Conservation (phyloP, 176 grass and related monocot species). For the Rhynchospora pubera region DNA sequence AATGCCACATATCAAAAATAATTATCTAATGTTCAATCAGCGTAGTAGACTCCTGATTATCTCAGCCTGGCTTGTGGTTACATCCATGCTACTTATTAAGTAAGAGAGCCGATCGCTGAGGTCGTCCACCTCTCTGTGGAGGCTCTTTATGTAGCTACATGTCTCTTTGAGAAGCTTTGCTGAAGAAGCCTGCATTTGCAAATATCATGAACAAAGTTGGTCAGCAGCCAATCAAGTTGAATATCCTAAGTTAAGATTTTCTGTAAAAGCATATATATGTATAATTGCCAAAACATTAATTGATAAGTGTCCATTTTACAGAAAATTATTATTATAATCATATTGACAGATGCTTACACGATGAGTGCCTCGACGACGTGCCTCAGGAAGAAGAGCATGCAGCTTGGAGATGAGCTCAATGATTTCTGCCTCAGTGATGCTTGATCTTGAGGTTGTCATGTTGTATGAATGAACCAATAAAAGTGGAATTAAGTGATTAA, state of each 20-base stretch:
- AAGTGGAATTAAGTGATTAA: not conserved
- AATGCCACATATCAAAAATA: not conserved
- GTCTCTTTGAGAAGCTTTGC: conserved; percentile 56
- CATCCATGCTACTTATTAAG: conserved; percentile 36
- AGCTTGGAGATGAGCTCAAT: conserved; percentile 55
- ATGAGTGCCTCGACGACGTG: conserved; percentile 33
- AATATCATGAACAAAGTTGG: not conserved
- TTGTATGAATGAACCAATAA: not conserved
- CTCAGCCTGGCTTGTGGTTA: conserved; percentile 39
- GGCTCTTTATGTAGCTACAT: conserved; percentile 57
- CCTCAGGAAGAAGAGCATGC: conserved; percentile 50
- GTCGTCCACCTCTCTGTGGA: conserved; percentile 50
- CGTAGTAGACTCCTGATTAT: conserved; percentile 43
- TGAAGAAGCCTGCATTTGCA: conserved; percentile 32
- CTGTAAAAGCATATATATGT: not conserved
- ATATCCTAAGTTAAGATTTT: not conserved
- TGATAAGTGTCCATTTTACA: not conserved
- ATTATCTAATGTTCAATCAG: not conserved
- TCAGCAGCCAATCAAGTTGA: not conserved
- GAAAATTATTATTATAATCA: not conserved
- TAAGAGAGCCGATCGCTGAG: conserved; percentile 52
- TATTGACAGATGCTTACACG: conserved; percentile 26
- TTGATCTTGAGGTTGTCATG: conserved; percentile 7
- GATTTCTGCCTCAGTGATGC: conserved; percentile 66
- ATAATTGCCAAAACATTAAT: not conserved